Conservation (phyloP, 257 asterid species). For the Striga asiatica region DNA sequence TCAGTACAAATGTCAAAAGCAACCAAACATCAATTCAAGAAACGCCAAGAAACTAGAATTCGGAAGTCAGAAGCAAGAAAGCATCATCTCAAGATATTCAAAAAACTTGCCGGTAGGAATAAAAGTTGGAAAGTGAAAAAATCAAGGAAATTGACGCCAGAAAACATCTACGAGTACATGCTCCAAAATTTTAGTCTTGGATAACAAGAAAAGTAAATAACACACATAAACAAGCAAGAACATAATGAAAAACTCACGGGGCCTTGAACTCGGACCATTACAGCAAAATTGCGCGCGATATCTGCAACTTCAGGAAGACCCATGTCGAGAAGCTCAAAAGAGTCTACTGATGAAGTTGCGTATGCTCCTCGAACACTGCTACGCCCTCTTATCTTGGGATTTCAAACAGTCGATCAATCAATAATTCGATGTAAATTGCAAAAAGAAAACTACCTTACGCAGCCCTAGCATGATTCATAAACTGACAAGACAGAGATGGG, state of each 20-base stretch:
- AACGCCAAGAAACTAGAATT: not conserved
- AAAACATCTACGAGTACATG: not conserved
- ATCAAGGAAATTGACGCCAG: no score
- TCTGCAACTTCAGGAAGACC: conserved; percentile 75
- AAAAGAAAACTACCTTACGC: no score
- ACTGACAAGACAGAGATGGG: not conserved
- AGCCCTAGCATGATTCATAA: not conserved
- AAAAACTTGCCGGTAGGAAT: no score
- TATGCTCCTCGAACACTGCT: conserved; percentile 11
- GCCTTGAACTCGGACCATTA: conserved; percentile 97
- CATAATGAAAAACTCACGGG: conserved; percentile 46
- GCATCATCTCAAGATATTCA: not conserved
- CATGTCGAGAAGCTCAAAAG: conserved; percentile 28
- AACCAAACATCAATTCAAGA: not conserved
- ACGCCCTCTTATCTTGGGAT: conserved; percentile 23
- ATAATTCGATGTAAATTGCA: not conserved
- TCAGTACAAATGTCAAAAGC: not conserved
- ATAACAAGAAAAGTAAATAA: not conserved
- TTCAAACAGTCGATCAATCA: conserved; percentile 12
- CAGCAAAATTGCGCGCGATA: conserved; percentile 71
- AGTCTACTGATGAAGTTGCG: conserved; percentile 23
- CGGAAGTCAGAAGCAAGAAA: not conserved
- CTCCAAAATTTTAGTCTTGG: not conserved
- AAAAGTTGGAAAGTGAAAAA: not conserved
- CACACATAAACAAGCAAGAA: not conserved